Evolutionary conservation across 2,329 filamentous ascomycete species (phyloP), one percentile per base, ranked within the genome.

Genomic region (Penicillium sp.): DNA sequence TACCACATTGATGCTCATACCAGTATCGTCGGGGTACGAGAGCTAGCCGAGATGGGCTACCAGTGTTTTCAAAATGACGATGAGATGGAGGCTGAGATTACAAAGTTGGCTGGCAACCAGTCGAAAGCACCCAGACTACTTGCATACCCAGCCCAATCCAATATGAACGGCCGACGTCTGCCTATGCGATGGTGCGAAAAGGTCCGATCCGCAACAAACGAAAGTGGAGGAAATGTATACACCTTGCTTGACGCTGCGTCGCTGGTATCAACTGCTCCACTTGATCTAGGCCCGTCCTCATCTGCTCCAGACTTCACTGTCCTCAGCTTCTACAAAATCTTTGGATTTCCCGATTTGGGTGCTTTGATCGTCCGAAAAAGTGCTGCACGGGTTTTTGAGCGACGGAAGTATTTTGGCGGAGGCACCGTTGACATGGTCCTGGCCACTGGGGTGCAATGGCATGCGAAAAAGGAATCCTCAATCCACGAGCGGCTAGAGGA

Each of bases 241-340:
- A 90, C 89, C 0, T 76, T 97, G 27, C 78, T 96, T 9, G 93
- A 99, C 74, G 93, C 91, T 10, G 92, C 94, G 6, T 89, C 91
- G 0, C 80, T 91, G 12, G 88, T 87, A 10, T 87, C 91, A 8
- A 96, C 93, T 0, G 86, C 89, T 5, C 86, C 85, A 1, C 78
- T 97, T 7, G 84, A 96, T 68, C 78, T 97, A 2, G 80, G 84
- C 55, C 77, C 89, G 64, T 66, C 81, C 0, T 77, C 79, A 0
- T 70, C 76, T 0, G 86, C 89, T 0, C 90, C 93, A 1, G 93
- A 97, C 72, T 97, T 97, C 64, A 88, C 86, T 0, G 89, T 91
- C 0, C 69, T 97, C 42, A 97, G 93, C 73, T 86, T 97, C 62
- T 96, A 97, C 78, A 99, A 97, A 73, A 93, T 97, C n/a, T 97